Evolutionary conservation across 345 rosid species (phyloP).

Genomic region (Toxicodendron radicans): DNA sequence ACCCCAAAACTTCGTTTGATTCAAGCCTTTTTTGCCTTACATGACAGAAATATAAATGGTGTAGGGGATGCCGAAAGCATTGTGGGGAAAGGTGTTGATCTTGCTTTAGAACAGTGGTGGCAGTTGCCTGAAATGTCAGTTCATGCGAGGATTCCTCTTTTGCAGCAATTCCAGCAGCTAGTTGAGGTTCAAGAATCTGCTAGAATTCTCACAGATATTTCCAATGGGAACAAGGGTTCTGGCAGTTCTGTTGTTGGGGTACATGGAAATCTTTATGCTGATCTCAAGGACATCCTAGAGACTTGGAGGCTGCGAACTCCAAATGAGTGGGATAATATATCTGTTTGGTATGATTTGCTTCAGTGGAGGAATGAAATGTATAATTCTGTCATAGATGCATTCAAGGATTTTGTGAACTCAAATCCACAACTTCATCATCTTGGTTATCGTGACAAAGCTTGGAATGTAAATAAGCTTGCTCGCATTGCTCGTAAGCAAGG

Average conservation of each 20-base stretch:
- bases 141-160: conserved; percentile 90
- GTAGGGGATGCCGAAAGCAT: conserved; percentile 91
- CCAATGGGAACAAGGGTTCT: conserved; percentile 80
- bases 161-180: conserved; percentile 97
- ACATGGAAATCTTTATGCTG: conserved; percentile 82
- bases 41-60: conserved; percentile 76
- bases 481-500: conserved; percentile 96
- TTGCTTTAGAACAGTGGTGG: conserved; percentile 97
- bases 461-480: conserved; percentile 99
- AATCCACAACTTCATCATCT: conserved; percentile 93
- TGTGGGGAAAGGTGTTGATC: conserved; percentile 93
- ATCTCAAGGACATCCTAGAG: conserved; percentile 95
- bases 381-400: conserved; percentile 87
- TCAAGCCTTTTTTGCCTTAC: conserved; percentile 91
- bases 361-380: conserved; percentile 99
- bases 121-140: conserved; percentile 99
- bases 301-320: conserved; percentile 99
- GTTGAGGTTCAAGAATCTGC: conserved; percentile 99
- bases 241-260: conserved; percentile 63
- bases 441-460: conserved; percentile 97
- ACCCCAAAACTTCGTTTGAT: conserved; percentile 90
- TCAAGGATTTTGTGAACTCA: conserved; percentile 71
- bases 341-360: conserved; percentile 95
- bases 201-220: conserved; percentile 81
- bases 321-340: conserved; percentile 98